phyloP scores from a whole-genome alignment of 768 basidiomycete genomes.

The Leccinellum luteum region DNA sequence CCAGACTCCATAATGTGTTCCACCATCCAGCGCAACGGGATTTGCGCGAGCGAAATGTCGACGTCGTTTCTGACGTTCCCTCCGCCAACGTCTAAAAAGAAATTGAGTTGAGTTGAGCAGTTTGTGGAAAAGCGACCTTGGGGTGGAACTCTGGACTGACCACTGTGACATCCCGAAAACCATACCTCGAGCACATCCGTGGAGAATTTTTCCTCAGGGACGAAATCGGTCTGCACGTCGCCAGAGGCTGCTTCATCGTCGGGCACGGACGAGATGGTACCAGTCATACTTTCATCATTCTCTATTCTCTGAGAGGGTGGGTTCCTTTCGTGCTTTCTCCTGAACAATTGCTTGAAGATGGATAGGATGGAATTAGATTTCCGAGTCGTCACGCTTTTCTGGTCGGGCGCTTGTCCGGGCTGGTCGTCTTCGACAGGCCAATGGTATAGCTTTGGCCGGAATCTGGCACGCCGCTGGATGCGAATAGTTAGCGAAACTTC shows the following conservation, averaged over 20 bases:
- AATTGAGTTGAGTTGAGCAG: background rate
- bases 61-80: slow-evolving; percentile 47
- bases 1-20: slow-evolving; percentile 55
- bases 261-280: background rate
- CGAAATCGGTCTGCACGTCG: background rate
- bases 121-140: background rate
- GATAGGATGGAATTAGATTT: background rate
- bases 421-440: slow-evolving; percentile 29
- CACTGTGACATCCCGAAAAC: slow-evolving; percentile 73
- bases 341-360: background rate
- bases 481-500: slow-evolving; percentile 8
- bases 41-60: slow-evolving; percentile 47
- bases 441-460: slow-evolving; percentile 64
- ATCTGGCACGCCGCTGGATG: slow-evolving; percentile 61
- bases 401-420: slow-evolving; percentile 17
- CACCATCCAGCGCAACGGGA: slow-evolving; percentile 78
- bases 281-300: background rate
- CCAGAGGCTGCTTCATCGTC: background rate
- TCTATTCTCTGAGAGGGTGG: background rate
- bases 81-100: slow-evolving; percentile 65
- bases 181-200: slow-evolving; percentile 75
- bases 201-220: background rate
- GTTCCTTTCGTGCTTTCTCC: background rate
- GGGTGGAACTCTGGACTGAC: slow-evolving; percentile 36
- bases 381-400: background rate